phyloP scores from a whole-genome alignment of 192 early-diverging fungal species.

The Coemansia sp. region DNA sequence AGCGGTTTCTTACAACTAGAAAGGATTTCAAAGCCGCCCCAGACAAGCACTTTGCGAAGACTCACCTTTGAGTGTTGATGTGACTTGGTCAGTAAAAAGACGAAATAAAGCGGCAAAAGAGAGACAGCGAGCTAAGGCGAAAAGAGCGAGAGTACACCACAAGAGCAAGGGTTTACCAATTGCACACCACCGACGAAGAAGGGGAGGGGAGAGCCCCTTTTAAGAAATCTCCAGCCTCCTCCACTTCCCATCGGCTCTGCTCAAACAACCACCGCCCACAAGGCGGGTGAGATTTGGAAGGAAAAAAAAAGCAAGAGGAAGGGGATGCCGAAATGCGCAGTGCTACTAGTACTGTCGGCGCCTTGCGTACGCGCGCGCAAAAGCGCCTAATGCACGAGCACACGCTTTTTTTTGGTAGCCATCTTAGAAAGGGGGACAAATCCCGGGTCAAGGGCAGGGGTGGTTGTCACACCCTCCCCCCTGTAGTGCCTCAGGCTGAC shows the following conservation, averaged over 20 bases:
- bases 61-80: neutral
- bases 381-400: conserved; percentile 17
- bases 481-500: conserved; percentile 11
- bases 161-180: neutral
- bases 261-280: neutral
- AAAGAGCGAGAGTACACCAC: neutral
- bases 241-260: conserved; percentile 1
- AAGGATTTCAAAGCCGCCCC: neutral
- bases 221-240: neutral
- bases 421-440: conserved; percentile 22
- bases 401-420: conserved; percentile 7
- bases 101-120: neutral
- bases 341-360: conserved; percentile 16
- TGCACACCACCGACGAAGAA: neutral
- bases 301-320: neutral
- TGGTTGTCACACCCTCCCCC: conserved; percentile 29
- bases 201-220: conserved; percentile 1
- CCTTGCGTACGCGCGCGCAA: conserved; percentile 25
- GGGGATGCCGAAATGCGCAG: conserved; percentile 6
- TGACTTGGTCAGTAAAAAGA: neutral
- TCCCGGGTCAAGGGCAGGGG: conserved; percentile 28
- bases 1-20: neutral
- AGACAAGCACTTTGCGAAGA: neutral
- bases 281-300: neutral
- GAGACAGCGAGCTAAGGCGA: neutral